Percentiles rank a stretch among this genome's conserved stretches.
Conservation (phyloP, 768 basidiomycete genomes). For the Boletus sensibilis region DNA sequence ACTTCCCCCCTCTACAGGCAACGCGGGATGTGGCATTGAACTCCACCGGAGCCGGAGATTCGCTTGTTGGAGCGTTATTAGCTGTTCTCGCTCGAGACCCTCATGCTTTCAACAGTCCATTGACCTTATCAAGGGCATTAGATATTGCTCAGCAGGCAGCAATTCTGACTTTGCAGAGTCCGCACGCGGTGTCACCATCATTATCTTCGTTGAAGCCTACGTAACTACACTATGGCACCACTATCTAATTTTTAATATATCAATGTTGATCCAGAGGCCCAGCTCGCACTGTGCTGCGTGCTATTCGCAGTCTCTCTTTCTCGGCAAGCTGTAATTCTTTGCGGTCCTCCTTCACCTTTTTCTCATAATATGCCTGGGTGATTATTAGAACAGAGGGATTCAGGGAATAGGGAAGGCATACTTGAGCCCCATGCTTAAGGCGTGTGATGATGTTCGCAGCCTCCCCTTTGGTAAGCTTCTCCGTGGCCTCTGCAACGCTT, state of each 20-base stretch:
- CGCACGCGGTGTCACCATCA: constrained; percentile 62
- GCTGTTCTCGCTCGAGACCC: constrained; percentile 54
- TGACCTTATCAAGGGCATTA: constrained; percentile 44
- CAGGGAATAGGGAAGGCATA: constrained; percentile 26
- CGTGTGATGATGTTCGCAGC: constrained; percentile 79
- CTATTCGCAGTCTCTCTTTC: constrained; percentile 52
- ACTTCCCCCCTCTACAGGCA: constrained; percentile 60
- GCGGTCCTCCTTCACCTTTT: constrained; percentile 43
- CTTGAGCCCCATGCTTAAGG: constrained; percentile 73
- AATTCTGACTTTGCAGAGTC: constrained; percentile 54
- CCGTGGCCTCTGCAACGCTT: constrained; percentile 30
- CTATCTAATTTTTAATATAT: constrained; percentile 8
- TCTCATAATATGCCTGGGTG: constrained; percentile 53
- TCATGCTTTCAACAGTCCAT: constrained; percentile 45
- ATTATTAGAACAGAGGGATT: background rate
- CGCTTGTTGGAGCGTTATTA: constrained; percentile 82
- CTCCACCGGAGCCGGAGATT: constrained; percentile 92
- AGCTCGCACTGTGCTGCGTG: constrained; percentile 57
- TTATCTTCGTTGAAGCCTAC: constrained; percentile 38
- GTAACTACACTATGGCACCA: background rate
- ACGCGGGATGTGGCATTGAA: constrained; percentile 48
- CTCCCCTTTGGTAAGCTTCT: constrained; percentile 67
- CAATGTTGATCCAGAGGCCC: constrained; percentile 45
- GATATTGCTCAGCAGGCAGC: constrained; percentile 65
- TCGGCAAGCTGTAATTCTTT: constrained; percentile 35